A percentile compares a stretch with the other conserved stretches of the same genome.
phyloP scores from a whole-genome alignment of 192 early-diverging fungal species.

The Coemansia sp. region DNA sequence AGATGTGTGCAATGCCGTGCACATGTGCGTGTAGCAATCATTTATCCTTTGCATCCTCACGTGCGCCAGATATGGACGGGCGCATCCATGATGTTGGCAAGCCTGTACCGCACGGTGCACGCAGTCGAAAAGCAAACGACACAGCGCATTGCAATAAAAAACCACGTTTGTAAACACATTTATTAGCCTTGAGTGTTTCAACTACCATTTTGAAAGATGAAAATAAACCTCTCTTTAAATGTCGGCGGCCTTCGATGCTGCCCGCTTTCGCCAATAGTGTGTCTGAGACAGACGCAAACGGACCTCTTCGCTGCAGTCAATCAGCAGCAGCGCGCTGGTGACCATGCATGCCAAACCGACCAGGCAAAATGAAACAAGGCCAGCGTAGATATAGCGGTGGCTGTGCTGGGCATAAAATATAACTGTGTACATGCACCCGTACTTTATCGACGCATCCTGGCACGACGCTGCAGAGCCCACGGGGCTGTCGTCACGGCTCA shows the following conservation, averaged over 20 bases:
- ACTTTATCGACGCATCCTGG: constrained; percentile 1
- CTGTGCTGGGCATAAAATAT: constrained; percentile 26
- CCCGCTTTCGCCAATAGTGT: constrained; percentile 21
- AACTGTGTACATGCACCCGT: constrained; percentile 36
- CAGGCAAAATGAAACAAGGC: constrained; percentile 25
- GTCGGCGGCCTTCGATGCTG: constrained; percentile 9
- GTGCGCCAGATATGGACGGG: not conserved
- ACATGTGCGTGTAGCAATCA: not conserved
- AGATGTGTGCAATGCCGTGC: not conserved
- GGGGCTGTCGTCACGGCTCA: constrained; percentile 28
- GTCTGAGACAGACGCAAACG: constrained; percentile 14
- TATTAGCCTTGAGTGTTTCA: too few relatives aligned
- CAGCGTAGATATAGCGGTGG: constrained; percentile 35
- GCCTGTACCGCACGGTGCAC: too few relatives aligned
- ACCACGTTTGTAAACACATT: too few relatives aligned
- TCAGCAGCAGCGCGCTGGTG: constrained; percentile 17
- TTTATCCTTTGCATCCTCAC: constrained; percentile 1
- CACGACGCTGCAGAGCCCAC: constrained; percentile 20
- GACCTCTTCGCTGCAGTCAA: constrained; percentile 19
- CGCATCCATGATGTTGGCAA: not conserved
- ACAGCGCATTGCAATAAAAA: not conserved
- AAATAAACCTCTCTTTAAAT: too few relatives aligned
- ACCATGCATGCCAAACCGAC: constrained; percentile 21
- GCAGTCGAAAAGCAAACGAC: too few relatives aligned
- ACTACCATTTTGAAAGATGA: too few relatives aligned